These are phyloP conservation scores for Fraxinus platypoda DNA, from an alignment of 305 asterid genomes.

Conservation along the genomic window DNA sequence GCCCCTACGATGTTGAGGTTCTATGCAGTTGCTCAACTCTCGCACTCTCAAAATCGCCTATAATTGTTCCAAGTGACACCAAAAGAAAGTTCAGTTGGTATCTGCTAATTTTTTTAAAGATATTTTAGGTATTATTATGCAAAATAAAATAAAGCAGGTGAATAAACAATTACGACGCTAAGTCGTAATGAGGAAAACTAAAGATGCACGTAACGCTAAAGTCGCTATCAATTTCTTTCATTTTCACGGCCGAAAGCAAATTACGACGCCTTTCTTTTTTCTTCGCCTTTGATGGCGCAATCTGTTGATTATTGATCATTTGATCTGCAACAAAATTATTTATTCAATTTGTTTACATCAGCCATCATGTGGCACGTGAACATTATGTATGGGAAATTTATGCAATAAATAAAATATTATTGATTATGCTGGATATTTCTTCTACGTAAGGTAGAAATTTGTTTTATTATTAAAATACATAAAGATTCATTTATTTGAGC, in stretches of 20 bases:
- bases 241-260: constrained; percentile 36
- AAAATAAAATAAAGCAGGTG: not conserved
- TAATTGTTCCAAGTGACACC: constrained; percentile 27
- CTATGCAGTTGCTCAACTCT: no score
- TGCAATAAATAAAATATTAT: not conserved
- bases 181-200: no score
- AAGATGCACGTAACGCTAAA: not conserved
- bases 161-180: no score
- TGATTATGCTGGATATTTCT: not conserved
- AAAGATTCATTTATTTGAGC: not conserved
- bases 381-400: not conserved
- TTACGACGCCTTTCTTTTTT: constrained; percentile 16
- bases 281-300: constrained; percentile 22
- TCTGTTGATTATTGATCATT: constrained; percentile 7
- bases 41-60: no score
- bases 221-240: constrained; percentile 15
- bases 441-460: not conserved
- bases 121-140: not conserved
- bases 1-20: no score
- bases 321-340: constrained; percentile 22
- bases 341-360: not conserved
- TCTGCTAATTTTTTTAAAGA: not conserved
- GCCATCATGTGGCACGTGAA: not conserved
- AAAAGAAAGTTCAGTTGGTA: not conserved
- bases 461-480: not conserved